Evolutionary conservation across 1,284 basidiomycete species (phyloP).

Genomic region (Kwoniella shivajii): DNA sequence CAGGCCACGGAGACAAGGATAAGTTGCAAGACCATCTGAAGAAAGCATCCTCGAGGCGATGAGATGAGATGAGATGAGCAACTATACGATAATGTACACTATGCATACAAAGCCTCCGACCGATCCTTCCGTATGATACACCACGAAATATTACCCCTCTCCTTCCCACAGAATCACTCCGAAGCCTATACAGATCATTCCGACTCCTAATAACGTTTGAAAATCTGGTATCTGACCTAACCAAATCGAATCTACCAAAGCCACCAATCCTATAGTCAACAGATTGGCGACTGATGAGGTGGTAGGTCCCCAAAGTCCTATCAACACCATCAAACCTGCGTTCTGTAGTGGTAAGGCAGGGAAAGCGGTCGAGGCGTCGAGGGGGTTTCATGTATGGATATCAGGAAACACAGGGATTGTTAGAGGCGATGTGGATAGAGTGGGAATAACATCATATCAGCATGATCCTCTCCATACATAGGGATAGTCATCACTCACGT

Average conservation of each 20-base stretch:
- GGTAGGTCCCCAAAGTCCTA: slow-evolving; percentile 54
- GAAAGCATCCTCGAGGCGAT: no score
- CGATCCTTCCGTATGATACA: neutral
- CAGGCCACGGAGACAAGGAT: no score
- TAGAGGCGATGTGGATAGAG: neutral
- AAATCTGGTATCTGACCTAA: slow-evolving; percentile 37
- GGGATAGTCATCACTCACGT: slow-evolving; percentile 32
- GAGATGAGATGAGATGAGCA: no score
- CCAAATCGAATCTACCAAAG: slow-evolving; percentile 49
- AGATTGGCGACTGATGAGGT: slow-evolving; percentile 53
- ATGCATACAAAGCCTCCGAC: no score
- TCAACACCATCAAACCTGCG: slow-evolving; percentile 54
- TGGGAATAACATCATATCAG: neutral
- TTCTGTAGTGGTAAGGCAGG: slow-evolving; percentile 31
- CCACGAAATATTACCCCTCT: slow-evolving; percentile 23
- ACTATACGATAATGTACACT: no score
- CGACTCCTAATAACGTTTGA: slow-evolving; percentile 48
- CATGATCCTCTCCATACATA: neutral
- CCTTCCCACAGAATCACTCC: slow-evolving; percentile 51
- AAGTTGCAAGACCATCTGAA: no score
- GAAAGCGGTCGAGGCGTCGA: neutral
- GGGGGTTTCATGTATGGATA: neutral
- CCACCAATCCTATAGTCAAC: slow-evolving; percentile 53
- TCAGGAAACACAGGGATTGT: neutral
- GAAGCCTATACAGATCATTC: slow-evolving; percentile 51